These are phyloP conservation scores for Hyphopichia wangnamkhiaoensis DNA, from an alignment of 1,139 yeast genomes.

Conservation along the genomic window DNA sequence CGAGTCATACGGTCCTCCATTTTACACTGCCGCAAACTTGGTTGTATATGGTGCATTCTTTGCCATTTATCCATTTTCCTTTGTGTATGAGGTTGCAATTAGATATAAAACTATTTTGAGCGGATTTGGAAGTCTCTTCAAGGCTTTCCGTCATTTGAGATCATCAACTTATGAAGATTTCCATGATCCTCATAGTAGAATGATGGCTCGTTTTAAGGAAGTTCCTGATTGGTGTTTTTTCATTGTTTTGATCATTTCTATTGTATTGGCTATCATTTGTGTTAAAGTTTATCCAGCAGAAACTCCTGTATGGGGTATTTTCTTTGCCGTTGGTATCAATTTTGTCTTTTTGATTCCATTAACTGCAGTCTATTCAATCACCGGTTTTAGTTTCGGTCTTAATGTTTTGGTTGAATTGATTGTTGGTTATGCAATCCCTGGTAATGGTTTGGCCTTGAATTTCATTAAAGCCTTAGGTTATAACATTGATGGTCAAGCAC, in stretches of 20 bases:
- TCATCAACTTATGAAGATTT: conserved; percentile 7
- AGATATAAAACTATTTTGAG: too few relatives aligned
- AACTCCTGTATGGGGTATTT: conserved; percentile 59
- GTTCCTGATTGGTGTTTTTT: conserved; percentile 66
- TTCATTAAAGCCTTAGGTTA: conserved; percentile 56
- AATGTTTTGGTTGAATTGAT: conserved; percentile 59
- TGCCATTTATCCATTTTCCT: conserved; percentile 56
- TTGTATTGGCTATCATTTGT: conserved; percentile 50
- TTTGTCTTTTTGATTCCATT: conserved; percentile 55
- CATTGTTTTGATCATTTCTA: conserved; percentile 45
- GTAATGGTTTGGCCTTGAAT: conserved; percentile 57
- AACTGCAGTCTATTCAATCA: conserved; percentile 45
- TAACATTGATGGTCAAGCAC: conserved; percentile 58
- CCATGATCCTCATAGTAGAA: conserved; percentile 53
- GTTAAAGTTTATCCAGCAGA: conserved; percentile 49
- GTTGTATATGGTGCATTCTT: conserved; percentile 59
- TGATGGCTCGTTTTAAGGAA: conserved; percentile 58
- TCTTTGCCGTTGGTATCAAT: conserved; percentile 56
- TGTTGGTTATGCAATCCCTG: conserved; percentile 59
- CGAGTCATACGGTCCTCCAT: conserved; percentile 49
- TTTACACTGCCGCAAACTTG: conserved; percentile 38
- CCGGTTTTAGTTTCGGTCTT: conserved; percentile 51
- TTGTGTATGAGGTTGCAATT: conserved; percentile 42
- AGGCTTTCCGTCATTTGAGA: conserved; percentile 7
- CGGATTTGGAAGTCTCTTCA: conserved; percentile 26